These are phyloP conservation scores for Podila epigama DNA, from an alignment of 192 early-diverging fungal genomes.

Conservation along the genomic window DNA sequence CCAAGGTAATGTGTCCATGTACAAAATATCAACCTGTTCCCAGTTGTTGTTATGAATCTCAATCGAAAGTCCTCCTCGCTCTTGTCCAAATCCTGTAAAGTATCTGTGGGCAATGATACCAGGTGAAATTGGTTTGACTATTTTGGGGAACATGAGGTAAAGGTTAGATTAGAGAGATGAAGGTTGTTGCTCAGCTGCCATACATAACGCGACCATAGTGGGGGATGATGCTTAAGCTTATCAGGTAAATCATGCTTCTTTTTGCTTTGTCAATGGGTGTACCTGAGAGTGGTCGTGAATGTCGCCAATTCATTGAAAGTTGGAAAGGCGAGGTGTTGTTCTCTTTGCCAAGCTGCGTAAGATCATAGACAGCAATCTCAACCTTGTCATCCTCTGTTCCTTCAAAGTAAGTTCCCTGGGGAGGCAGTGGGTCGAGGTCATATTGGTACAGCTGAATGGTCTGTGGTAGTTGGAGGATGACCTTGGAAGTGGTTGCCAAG, in stretches of 20 bases:
- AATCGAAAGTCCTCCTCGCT: constrained; percentile 81
- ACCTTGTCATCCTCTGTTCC: constrained; percentile 18
- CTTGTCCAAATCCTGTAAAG: constrained; percentile 84
- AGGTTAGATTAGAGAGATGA: constrained; percentile 6
- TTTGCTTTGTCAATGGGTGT: too few relatives aligned
- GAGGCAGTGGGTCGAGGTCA: constrained; percentile 5
- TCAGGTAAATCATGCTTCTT: too few relatives aligned
- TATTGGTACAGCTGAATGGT: constrained; percentile 18
- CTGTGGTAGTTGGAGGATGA: constrained; percentile 50
- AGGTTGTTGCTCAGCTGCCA: too few relatives aligned
- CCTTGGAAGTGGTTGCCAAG: constrained; percentile 54
- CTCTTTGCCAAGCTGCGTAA: constrained; percentile 23
- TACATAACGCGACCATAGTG: too few relatives aligned
- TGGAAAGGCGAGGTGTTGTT: constrained; percentile 26
- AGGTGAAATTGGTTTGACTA: constrained; percentile 46
- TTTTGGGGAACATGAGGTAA: not conserved
- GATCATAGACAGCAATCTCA: constrained; percentile 55
- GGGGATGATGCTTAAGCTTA: too few relatives aligned
- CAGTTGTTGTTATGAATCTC: constrained; percentile 74
- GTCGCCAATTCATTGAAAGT: constrained; percentile 60
- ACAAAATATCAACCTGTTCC: constrained; percentile 57
- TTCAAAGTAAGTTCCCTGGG: constrained; percentile 10
- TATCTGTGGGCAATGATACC: constrained; percentile 66
- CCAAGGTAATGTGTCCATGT: constrained; percentile 90
- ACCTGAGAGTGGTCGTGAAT: constrained; percentile 57